Evolutionary conservation across 169 alveolate species (phyloP).

Genomic region (Besnoitia besnoiti): DNA sequence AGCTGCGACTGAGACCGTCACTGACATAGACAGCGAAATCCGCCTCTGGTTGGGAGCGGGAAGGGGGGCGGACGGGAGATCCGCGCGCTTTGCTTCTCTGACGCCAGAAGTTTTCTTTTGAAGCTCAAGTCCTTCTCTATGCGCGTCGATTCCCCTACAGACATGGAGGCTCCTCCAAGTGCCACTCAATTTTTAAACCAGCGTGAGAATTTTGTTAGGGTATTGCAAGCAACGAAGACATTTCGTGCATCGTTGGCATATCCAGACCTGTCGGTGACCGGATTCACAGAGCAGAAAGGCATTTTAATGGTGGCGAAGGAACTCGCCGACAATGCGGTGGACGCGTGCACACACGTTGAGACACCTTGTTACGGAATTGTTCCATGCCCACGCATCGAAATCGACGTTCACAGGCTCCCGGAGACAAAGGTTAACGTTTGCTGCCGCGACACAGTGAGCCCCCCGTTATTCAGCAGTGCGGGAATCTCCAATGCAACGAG

Average conservation of each 20-base stretch:
- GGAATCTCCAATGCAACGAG: neutral
- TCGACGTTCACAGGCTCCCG: neutral
- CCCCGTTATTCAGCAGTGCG: neutral
- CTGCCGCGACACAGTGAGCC: constrained; percentile 57
- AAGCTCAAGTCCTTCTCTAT: too few species aligned
- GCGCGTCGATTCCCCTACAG: neutral
- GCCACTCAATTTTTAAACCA: neutral
- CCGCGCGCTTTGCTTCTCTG: neutral
- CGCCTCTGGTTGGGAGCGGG: too few species aligned
- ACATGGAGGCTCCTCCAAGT: neutral
- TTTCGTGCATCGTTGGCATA: neutral
- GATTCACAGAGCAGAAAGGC: constrained; percentile 49
- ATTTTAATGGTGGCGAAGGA: constrained; percentile 66
- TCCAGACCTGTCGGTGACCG: constrained; percentile 60
- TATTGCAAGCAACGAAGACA: neutral
- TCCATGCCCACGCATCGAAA: neutral
- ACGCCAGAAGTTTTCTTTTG: neutral
- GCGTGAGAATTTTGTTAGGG: neutral
- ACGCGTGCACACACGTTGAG: constrained; percentile 59
- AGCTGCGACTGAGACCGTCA: neutral
- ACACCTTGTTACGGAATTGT: neutral
- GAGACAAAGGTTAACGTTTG: neutral
- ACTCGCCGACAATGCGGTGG: constrained; percentile 65
- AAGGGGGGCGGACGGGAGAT: neutral
- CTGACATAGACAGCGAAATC: neutral